Conservation (phyloP, 2,329 filamentous ascomycete genomes). For the Paraphoma chrysanthemicola region DNA sequence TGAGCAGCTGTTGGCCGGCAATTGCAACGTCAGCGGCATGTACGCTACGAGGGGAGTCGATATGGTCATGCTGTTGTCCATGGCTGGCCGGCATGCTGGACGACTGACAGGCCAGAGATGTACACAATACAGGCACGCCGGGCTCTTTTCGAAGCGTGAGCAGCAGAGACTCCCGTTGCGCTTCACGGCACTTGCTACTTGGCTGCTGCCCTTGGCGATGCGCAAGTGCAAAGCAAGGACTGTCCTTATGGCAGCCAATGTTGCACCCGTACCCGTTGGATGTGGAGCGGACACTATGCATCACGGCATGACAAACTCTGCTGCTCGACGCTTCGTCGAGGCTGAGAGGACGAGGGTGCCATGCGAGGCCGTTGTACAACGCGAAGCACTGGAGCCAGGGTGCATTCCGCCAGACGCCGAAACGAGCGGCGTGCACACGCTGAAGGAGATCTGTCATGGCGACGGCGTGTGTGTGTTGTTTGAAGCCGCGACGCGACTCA, state of each 20-base stretch:
- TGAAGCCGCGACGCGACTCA: constrained; percentile 16
- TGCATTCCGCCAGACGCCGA: constrained; percentile 15
- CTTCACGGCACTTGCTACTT: constrained; percentile 16
- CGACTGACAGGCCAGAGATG: too few species aligned
- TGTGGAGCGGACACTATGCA: constrained; percentile 22
- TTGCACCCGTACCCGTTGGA: constrained; percentile 37
- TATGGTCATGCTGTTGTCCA: neutral
- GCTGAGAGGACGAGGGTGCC: constrained; percentile 33
- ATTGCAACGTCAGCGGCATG: constrained; percentile 11
- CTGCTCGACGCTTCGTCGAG: neutral
- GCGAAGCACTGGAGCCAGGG: constrained; percentile 19
- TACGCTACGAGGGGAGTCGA: neutral
- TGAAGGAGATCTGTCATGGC: constrained; percentile 9
- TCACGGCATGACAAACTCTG: constrained; percentile 13
- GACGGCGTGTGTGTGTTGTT: constrained; percentile 4
- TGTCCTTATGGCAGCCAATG: constrained; percentile 27
- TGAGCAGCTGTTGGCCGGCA: constrained; percentile 10
- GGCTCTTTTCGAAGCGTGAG: neutral
- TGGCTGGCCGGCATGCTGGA: too few species aligned
- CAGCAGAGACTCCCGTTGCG: constrained; percentile 13
- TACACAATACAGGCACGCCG: too few species aligned
- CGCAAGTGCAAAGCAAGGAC: constrained; percentile 34
- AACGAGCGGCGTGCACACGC: constrained; percentile 10
- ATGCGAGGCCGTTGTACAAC: constrained; percentile 40
- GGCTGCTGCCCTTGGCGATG: constrained; percentile 16